Evolutionary conservation across 345 rosid species (phyloP).

Genomic region (Heritiera fomes): DNA sequence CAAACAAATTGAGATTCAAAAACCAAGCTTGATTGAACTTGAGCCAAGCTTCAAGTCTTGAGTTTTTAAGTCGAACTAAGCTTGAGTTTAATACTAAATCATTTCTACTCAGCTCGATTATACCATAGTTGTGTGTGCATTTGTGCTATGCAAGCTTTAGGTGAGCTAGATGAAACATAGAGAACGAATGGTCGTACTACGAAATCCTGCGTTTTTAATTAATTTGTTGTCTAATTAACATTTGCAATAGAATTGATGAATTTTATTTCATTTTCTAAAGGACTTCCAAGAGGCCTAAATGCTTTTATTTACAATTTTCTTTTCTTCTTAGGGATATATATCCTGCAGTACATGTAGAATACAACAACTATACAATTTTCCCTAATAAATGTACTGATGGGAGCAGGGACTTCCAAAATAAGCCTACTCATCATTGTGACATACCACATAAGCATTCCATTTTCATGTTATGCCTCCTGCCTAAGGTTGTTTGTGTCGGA

Average conservation of each 20-base stretch:
- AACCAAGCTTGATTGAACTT: too few species aligned
- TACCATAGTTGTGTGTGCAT: too few species aligned
- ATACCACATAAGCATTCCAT: neutral
- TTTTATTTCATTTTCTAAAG: too few species aligned
- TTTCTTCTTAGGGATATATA: neutral
- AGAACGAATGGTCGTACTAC: too few species aligned
- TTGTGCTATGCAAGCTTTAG: too few species aligned
- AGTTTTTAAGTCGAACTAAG: too few species aligned
- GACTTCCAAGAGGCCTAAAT: neutral
- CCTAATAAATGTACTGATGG: neutral
- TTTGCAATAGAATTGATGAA: neutral
- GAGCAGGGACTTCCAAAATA: neutral
- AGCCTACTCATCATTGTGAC: neutral
- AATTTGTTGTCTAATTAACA: neutral
- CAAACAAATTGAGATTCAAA: too few species aligned
- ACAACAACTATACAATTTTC: slow-evolving; percentile 10
- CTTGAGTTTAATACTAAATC: too few species aligned
- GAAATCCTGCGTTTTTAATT: too few species aligned
- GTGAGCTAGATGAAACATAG: too few species aligned
- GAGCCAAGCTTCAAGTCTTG: too few species aligned
- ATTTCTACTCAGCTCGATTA: too few species aligned
- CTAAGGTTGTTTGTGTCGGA: slow-evolving; percentile 34
- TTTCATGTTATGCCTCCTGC: slow-evolving; percentile 26
- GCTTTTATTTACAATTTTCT: neutral
- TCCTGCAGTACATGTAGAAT: neutral